Conservation (phyloP, 148 eudicot genomes). For the Silene conica region DNA sequence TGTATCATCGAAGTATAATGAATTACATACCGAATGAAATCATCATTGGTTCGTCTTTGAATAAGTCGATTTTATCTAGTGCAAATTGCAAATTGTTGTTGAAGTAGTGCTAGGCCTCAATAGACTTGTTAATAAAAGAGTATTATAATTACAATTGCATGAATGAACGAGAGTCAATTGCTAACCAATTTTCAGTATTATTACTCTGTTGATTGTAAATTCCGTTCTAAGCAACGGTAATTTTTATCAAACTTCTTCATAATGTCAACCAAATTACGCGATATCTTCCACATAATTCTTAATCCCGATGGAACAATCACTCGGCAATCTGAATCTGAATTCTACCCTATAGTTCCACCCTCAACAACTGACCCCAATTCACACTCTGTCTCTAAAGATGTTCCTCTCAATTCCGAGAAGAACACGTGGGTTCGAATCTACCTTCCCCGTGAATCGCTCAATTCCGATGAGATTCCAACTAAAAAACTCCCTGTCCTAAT, state of each 20-base stretch:
- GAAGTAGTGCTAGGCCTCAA: too few species aligned
- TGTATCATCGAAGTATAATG: background rate
- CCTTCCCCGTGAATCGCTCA: background rate
- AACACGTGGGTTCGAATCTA: conserved; percentile 33
- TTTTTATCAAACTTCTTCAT: too few species aligned
- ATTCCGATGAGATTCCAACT: background rate
- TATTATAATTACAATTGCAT: too few species aligned
- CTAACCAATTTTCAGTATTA: too few species aligned
- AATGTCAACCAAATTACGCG: too few species aligned
- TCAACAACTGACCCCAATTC: background rate
- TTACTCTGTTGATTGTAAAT: too few species aligned
- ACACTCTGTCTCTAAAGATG: conserved; percentile 25
- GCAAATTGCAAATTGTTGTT: too few species aligned
- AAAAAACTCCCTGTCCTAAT: too few species aligned
- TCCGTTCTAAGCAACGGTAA: too few species aligned
- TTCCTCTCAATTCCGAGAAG: conserved; percentile 15
- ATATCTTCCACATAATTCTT: conserved; percentile 13
- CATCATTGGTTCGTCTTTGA: background rate
- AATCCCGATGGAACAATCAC: conserved; percentile 28
- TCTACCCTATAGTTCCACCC: conserved; percentile 18
- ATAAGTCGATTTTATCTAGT: too few species aligned
- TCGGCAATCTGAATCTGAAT: conserved; percentile 1
- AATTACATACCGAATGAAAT: background rate
- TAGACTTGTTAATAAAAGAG: too few species aligned
- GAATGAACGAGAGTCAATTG: too few species aligned